Evolutionary conservation across 495 filamentous ascomycete species (phyloP), one percentile per base, ranked within the genome.

Genomic region (Parathielavia appendiculata): DNA sequence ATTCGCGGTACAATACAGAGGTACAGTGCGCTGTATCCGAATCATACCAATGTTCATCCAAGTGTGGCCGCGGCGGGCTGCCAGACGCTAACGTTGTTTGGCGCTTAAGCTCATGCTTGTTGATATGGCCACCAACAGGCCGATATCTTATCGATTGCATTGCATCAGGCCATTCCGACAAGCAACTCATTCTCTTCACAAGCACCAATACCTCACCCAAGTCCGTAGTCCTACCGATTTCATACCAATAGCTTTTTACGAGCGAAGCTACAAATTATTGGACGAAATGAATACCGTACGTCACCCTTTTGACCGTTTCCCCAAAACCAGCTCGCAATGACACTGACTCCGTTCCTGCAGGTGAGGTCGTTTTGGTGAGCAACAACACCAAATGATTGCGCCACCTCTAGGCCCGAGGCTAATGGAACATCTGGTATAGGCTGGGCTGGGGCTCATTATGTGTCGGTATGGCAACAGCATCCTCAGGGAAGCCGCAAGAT

Each of bases 371-470:
- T 85, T 69, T 85, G 82, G 82, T 85, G 75, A 50, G 71, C 43
- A 51, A 13, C 53, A n/a, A 30, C 19, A 56, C 34, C n/a, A 48
- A 44, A 16, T 7, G 40, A 8, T 44, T 56, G 38, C 38, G 58
- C 35, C 14, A 10, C 22, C 4, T 22, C 38, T 16, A n/a, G 20
- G 35, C 46, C 17, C 14, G 12, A 45, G 32, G 49, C 63, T 65
- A 56, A 68, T 26, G 23, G 34, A 23, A 30, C 39, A 6, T 16
- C 10, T 19, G 12, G 12, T 8, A 16, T 46, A 92, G 89, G 89
- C 59, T 86, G 65, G 92, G 92, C 63, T 96, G 89, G 92, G 91
- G 88, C 52, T 73, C 85, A 59, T 86, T 97, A 54, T 90, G 89
- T 63, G 73, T 89, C 65, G 89, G 88, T 90, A 79, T 55, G 80